Percentiles rank a stretch among this genome's conserved stretches.
Evolutionary conservation across 768 basidiomycete species (phyloP).

Genomic region (Boletus patriciae): DNA sequence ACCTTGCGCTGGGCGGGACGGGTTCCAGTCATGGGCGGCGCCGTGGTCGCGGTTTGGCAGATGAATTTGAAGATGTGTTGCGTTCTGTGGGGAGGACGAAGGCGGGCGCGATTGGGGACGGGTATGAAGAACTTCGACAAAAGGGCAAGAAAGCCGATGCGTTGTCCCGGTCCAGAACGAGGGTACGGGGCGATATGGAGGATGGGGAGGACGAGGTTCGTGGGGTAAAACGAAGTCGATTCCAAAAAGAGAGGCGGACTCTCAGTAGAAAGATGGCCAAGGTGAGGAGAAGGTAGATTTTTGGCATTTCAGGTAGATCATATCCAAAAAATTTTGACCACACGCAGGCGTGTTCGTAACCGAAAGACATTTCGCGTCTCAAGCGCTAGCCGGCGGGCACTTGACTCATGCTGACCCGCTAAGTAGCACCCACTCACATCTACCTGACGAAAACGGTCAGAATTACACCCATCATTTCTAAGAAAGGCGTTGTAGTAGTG

Average conservation of each 20-base stretch:
- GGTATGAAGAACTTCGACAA: conserved; percentile 78
- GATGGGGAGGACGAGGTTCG: conserved; percentile 32
- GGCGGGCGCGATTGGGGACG: conserved; percentile 54
- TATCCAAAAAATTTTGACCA: neutral
- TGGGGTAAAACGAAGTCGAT: conserved; percentile 39
- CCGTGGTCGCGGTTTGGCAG: conserved; percentile 70
- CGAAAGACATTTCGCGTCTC: neutral
- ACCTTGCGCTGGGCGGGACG: conserved; percentile 81
- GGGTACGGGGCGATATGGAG: conserved; percentile 29
- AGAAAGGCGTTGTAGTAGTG: no score
- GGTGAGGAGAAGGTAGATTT: conserved; percentile 17
- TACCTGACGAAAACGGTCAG: neutral
- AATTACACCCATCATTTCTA: conserved; percentile 1
- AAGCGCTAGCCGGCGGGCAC: no score
- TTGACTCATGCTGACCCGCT: no score
- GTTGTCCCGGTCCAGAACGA: conserved; percentile 56
- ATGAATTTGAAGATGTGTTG: conserved; percentile 83
- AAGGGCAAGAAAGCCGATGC: conserved; percentile 63
- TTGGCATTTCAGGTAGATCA: neutral
- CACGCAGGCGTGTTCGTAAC: neutral
- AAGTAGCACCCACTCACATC: no score
- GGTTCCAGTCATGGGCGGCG: conserved; percentile 54
- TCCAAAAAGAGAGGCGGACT: conserved; percentile 44
- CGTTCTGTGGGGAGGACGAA: conserved; percentile 52
- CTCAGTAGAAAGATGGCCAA: conserved; percentile 33